phyloP scores from a whole-genome alignment of 2,329 filamentous ascomycete species.

The Cladosporium sp. region DNA sequence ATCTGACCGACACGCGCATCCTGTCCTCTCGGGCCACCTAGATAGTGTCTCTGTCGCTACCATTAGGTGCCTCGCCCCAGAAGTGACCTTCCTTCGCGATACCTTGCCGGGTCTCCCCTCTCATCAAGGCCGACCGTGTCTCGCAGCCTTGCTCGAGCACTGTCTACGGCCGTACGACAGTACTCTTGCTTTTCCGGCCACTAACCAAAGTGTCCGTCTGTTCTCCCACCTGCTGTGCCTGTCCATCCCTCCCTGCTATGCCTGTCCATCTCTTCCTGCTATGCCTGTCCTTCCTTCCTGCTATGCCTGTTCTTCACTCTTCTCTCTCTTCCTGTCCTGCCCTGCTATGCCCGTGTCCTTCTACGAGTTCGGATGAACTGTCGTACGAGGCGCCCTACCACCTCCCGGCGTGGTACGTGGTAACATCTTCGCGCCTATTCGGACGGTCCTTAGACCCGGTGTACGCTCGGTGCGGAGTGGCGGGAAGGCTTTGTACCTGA shows the following conservation, averaged over 20 bases:
- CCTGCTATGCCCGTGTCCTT: background rate
- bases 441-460: background rate
- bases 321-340: background rate
- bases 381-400: background rate
- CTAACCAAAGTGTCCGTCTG: background rate
- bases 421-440: background rate
- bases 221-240: too few species aligned
- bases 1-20: background rate
- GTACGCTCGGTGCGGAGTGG: background rate
- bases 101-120: background rate
- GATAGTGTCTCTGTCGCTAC: background rate
- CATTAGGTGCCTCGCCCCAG: background rate
- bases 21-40: background rate
- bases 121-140: background rate
- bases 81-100: background rate
- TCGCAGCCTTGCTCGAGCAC: background rate
- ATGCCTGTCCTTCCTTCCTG: too few species aligned
- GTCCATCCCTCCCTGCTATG: too few species aligned
- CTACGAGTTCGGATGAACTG: background rate
- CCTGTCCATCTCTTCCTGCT: too few species aligned
- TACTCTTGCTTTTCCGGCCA: background rate
- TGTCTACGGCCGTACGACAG: background rate
- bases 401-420: background rate
- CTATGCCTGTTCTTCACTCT: background rate
- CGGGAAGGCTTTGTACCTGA: background rate